These are phyloP conservation scores for Phytophthora sansomeana DNA, from an alignment of 352 stramenopile species.

Conservation along the genomic window DNA sequence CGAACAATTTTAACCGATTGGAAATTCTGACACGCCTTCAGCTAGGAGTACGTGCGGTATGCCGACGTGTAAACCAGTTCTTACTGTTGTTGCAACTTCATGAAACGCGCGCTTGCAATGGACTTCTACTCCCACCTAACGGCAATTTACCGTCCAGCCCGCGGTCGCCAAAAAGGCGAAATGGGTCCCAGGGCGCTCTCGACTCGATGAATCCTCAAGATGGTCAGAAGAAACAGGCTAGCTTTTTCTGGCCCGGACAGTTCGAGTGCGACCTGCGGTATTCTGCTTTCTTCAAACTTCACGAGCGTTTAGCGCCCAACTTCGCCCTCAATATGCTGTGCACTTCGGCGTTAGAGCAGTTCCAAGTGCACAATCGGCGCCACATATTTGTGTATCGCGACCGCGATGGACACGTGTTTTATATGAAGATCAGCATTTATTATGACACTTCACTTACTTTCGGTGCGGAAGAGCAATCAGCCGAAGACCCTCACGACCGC, in stretches of 20 bases:
- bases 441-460: constrained; percentile 30
- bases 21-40: constrained; percentile 77
- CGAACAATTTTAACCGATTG: constrained; percentile 57
- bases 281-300: constrained; percentile 77
- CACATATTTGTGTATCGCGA: constrained; percentile 91
- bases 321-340: constrained; percentile 87
- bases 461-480: constrained; percentile 8
- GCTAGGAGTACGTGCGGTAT: constrained; percentile 68
- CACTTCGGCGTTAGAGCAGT: constrained; percentile 87
- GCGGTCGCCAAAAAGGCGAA: constrained; percentile 46
- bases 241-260: constrained; percentile 89
- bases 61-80: constrained; percentile 87
- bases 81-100: constrained; percentile 86
- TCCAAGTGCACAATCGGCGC: constrained; percentile 90
- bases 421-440: constrained; percentile 88
- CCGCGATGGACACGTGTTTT: constrained; percentile 87
- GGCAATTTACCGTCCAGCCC: constrained; percentile 47
- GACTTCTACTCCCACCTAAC: constrained; percentile 65
- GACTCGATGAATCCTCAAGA: constrained; percentile 28
- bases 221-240: constrained; percentile 26
- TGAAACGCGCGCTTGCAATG: constrained; percentile 81
- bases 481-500: constrained; percentile 41
- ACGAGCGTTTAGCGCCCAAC: constrained; percentile 80
- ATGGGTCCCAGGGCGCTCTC: constrained; percentile 36
- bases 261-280: constrained; percentile 89